A percentile compares a stretch with the other conserved stretches of the same genome.
Conservation (phyloP, 495 filamentous ascomycete genomes). For the Hypoxylon crocopeplum region DNA sequence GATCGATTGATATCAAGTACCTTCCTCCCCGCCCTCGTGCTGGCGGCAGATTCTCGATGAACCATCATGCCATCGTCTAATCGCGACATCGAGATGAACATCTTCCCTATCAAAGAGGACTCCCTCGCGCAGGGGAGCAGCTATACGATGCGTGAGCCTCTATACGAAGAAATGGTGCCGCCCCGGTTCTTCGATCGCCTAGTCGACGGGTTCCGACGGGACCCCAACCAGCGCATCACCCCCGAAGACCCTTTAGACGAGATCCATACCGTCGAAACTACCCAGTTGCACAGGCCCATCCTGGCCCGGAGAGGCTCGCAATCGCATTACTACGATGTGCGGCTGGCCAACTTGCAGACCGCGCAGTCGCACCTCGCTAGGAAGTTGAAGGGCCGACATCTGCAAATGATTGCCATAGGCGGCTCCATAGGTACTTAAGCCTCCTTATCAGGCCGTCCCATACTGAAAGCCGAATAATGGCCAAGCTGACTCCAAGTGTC, state of each 20-base stretch:
- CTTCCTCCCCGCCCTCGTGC: not conserved
- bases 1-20: not conserved
- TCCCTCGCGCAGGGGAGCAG: slow-evolving; percentile 48
- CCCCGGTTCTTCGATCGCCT: slow-evolving; percentile 55
- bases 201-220: slow-evolving; percentile 81
- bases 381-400: slow-evolving; percentile 79
- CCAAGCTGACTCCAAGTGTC: slow-evolving; percentile 13
- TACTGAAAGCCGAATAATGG: slow-evolving; percentile 5
- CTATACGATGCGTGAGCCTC: slow-evolving; percentile 48
- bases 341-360: slow-evolving; percentile 74
- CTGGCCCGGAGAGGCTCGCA: slow-evolving; percentile 20
- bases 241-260: slow-evolving; percentile 58
- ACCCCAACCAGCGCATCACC: slow-evolving; percentile 70
- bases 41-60: slow-evolving; percentile 12
- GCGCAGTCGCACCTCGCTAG: slow-evolving; percentile 79
- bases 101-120: slow-evolving; percentile 48
- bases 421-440: slow-evolving; percentile 80
- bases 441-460: slow-evolving; percentile 1
- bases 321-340: slow-evolving; percentile 71
- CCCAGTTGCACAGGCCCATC: slow-evolving; percentile 34
- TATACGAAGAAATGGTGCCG: slow-evolving; percentile 38
- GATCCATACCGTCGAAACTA: slow-evolving; percentile 48
- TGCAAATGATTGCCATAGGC: slow-evolving; percentile 98
- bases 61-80: slow-evolving; percentile 38
- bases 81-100: slow-evolving; percentile 46